Evolutionary conservation across 2,329 filamentous ascomycete genomes (phyloP), one percentile per base, ranked within the genome.

Genomic region (Colletotrichum echinochloae): DNA sequence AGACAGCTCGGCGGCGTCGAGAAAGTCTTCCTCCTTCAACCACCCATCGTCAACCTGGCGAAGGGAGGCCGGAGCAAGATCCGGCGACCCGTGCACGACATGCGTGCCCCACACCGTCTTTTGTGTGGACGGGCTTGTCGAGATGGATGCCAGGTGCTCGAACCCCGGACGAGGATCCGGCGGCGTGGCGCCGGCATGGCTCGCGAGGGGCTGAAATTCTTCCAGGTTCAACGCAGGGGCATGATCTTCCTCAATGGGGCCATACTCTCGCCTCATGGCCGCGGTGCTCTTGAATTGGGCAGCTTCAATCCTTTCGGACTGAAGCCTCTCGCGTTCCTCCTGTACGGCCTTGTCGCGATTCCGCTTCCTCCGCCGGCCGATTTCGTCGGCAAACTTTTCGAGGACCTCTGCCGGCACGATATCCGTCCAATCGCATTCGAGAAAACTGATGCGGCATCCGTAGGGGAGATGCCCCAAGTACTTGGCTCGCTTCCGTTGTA

Each of bases 351-450:
- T 97, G 74, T 97, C 95, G 7, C 86, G 86, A 75, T 97, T 94
- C 64, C 88, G 87, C 79, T 92, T 94, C 66, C 94, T 87, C 63
- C 95, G 87, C 66, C 89, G 87, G 73, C 93, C 92, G 63, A 96
- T 92, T 70, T 97, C 94, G 0, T 85, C 82, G n/a, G 87, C 84
- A 80, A 97, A 98, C 1, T 87, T 86, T 48, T 90, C 90, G n/a
- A 98, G 84, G 4, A 93, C 87, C 60, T 93, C 91, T 0, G 90
- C 86, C 3, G 90, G 87, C 6, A 98, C 93, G 46, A 96, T 93
- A 74, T 97, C 94, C 3, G 93, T 94, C 95, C 95, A 98, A 79
- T 98, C 94, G 77, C 95, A 98, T 81, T 98, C 95, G 1, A 98
- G 81, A 76, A 97, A 97, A 74, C 88, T 94, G 51, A 98, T 93